phyloP scores from a whole-genome alignment of 1,284 basidiomycete genomes.

The Golubevia pallescens region DNA sequence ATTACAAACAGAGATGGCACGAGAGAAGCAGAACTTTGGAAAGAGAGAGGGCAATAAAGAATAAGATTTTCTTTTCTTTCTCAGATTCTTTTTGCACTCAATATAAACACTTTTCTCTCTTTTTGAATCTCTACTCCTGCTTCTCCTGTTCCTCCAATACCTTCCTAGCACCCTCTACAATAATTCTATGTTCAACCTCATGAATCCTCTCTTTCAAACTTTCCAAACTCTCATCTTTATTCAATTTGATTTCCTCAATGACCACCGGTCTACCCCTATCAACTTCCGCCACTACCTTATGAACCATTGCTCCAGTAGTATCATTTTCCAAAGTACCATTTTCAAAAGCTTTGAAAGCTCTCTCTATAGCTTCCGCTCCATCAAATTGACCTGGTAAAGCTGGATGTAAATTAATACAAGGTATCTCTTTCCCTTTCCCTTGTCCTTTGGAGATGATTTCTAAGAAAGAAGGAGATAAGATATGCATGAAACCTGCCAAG shows the following conservation, averaged over 20 bases:
- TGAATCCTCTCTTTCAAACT: conserved; percentile 82
- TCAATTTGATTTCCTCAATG: conserved; percentile 78
- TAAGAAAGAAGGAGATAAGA: conserved; percentile 71
- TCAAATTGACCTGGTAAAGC: conserved; percentile 94
- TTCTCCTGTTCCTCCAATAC: conserved; percentile 70
- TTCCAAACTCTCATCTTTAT: conserved; percentile 74
- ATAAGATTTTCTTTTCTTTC: too few relatives aligned
- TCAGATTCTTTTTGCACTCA: too few relatives aligned
- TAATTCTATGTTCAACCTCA: conserved; percentile 83
- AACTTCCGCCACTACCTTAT: conserved; percentile 89
- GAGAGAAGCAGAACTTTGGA: too few relatives aligned
- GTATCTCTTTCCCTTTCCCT: conserved; percentile 68
- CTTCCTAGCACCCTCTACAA: conserved; percentile 80
- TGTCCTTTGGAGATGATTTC: conserved; percentile 57
- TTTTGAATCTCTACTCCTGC: too few relatives aligned
- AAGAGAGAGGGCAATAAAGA: too few relatives aligned
- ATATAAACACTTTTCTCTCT: too few relatives aligned
- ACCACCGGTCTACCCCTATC: conserved; percentile 88
- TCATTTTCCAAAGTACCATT: conserved; percentile 67
- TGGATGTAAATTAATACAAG: conserved; percentile 95
- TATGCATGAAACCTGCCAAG: conserved; percentile 97
- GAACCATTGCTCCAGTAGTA: conserved; percentile 86
- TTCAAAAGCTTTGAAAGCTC: conserved; percentile 87
- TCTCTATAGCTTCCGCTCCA: conserved; percentile 84
- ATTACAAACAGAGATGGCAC: too few relatives aligned